A percentile compares a stretch with the other conserved stretches of the same genome.
Evolutionary conservation across 1,139 yeast species (phyloP).

Genomic region (Lodderomyces theae): DNA sequence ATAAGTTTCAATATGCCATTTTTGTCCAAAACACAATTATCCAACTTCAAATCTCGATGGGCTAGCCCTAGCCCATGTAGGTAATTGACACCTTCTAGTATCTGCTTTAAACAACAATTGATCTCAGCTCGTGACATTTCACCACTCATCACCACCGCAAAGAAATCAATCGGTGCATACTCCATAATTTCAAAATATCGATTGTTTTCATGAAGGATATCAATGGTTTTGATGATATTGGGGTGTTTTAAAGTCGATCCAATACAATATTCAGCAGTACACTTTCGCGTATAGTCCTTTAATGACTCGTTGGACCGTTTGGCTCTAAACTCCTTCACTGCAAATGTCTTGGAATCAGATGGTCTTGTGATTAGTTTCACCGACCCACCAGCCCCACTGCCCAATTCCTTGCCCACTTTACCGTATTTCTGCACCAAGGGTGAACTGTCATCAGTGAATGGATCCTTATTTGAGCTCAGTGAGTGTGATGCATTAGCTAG

Average conservation of each 20-base stretch:
- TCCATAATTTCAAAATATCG: slow-evolving; percentile 96
- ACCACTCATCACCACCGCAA: slow-evolving; percentile 97
- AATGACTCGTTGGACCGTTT: slow-evolving; percentile 78
- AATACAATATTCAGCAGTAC: slow-evolving; percentile 95
- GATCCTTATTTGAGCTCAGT: slow-evolving; percentile 30
- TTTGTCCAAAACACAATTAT: slow-evolving; percentile 85
- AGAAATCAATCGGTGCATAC: slow-evolving; percentile 92
- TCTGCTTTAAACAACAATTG: slow-evolving; percentile 86
- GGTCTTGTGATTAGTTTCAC: slow-evolving; percentile 83
- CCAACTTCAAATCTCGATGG: slow-evolving; percentile 91
- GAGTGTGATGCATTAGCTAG: slow-evolving; percentile 38
- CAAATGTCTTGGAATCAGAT: slow-evolving; percentile 81
- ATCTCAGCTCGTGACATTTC: slow-evolving; percentile 83
- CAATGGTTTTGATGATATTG: slow-evolving; percentile 89
- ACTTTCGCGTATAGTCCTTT: slow-evolving; percentile 90
- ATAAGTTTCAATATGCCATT: slow-evolving; percentile 88
- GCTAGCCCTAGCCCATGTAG: slow-evolving; percentile 88
- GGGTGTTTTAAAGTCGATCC: slow-evolving; percentile 96
- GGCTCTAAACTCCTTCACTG: slow-evolving; percentile 94
- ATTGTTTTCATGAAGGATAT: slow-evolving; percentile 82
- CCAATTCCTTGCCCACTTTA: slow-evolving; percentile 82
- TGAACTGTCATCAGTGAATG: slow-evolving; percentile 54
- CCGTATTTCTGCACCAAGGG: slow-evolving; percentile 81
- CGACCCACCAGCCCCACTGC: slow-evolving; percentile 98
- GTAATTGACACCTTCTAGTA: slow-evolving; percentile 78